These are phyloP conservation scores for Spergularia azorica DNA, from an alignment of 179 eudicot genomes.

Conservation along the genomic window DNA sequence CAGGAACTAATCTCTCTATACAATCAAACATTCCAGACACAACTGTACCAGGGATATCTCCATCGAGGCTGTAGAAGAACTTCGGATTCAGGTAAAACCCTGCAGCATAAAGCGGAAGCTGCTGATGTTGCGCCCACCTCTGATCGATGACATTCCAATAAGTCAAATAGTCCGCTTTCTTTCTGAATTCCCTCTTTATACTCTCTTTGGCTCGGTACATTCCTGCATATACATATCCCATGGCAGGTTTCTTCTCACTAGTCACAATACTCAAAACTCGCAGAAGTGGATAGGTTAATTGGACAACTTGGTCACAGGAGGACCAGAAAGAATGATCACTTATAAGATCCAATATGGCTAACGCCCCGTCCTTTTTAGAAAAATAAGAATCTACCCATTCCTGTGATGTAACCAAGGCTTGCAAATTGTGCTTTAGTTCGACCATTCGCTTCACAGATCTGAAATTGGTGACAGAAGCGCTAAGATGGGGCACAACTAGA, in stretches of 20 bases:
- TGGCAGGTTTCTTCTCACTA: conserved; percentile 75
- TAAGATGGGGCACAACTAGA: conserved; percentile 64
- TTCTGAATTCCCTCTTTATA: conserved; percentile 63
- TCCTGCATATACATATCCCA: conserved; percentile 88
- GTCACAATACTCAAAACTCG: conserved; percentile 58
- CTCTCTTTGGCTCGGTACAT: conserved; percentile 75
- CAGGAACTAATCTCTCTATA: conserved; percentile 78
- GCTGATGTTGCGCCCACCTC: conserved; percentile 67
- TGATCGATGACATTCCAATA: conserved; percentile 89
- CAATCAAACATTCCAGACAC: conserved; percentile 77
- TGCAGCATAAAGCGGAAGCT: conserved; percentile 83
- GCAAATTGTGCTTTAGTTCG: conserved; percentile 70
- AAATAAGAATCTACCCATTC: conserved; percentile 91
- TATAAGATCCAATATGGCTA: conserved; percentile 62
- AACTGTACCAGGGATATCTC: conserved; percentile 56
- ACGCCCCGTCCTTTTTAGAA: conserved; percentile 72
- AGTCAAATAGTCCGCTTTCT: conserved; percentile 59
- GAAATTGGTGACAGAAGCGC: conserved; percentile 53
- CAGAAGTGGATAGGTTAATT: conserved; percentile 63
- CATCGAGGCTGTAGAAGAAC: conserved; percentile 73
- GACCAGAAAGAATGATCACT: conserved; percentile 84
- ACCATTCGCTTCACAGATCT: conserved; percentile 70
- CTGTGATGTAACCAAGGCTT: conserved; percentile 84
- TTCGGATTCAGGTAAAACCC: conserved; percentile 86
- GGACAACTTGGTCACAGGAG: conserved; percentile 58